A percentile compares a stretch with the other conserved stretches of the same genome.
Evolutionary conservation across 1,284 basidiomycete genomes (phyloP).

Genomic region (Paramarasmius palmivorus): DNA sequence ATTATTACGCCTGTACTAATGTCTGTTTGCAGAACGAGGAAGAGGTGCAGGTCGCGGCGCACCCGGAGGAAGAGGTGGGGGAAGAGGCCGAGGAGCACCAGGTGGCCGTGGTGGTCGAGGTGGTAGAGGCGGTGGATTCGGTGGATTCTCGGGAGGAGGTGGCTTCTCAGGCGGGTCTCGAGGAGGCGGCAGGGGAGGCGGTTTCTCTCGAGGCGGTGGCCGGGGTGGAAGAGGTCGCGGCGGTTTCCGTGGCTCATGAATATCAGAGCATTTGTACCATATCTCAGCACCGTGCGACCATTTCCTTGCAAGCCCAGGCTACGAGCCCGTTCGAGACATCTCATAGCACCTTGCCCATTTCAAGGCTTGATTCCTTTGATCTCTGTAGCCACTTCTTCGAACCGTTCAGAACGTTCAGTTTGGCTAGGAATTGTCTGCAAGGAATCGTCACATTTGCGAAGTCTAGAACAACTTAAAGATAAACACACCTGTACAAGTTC

Average conservation of each 20-base stretch:
- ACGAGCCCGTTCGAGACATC: too few relatives aligned
- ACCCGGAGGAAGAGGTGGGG: slow-evolving; percentile 39
- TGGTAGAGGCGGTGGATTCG: slow-evolving; percentile 37
- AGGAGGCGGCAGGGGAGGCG: slow-evolving; percentile 21
- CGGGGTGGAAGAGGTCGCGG: slow-evolving; percentile 33
- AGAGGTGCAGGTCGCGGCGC: slow-evolving; percentile 50
- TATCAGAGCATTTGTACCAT: slow-evolving; percentile 6
- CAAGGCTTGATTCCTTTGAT: slow-evolving; percentile 47
- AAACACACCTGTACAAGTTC: slow-evolving; percentile 51
- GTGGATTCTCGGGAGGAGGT: slow-evolving; percentile 36
- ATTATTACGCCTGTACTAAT: slow-evolving; percentile 6
- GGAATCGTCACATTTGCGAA: neutral
- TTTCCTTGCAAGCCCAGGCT: too few relatives aligned
- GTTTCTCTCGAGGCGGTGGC: slow-evolving; percentile 29
- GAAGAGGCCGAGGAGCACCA: slow-evolving; percentile 39
- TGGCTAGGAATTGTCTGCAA: slow-evolving; percentile 46
- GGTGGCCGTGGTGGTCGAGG: slow-evolving; percentile 35
- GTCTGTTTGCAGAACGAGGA: slow-evolving; percentile 52
- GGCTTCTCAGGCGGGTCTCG: slow-evolving; percentile 32
- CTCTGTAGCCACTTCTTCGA: slow-evolving; percentile 42
- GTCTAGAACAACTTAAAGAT: slow-evolving; percentile 16
- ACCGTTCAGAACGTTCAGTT: slow-evolving; percentile 40
- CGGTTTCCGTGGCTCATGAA: slow-evolving; percentile 49
- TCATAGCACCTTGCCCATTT: too few relatives aligned
- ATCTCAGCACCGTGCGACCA: too few relatives aligned